These are phyloP conservation scores for Pogostemon cablin DNA, from an alignment of 257 asterid genomes.

Conservation along the genomic window DNA sequence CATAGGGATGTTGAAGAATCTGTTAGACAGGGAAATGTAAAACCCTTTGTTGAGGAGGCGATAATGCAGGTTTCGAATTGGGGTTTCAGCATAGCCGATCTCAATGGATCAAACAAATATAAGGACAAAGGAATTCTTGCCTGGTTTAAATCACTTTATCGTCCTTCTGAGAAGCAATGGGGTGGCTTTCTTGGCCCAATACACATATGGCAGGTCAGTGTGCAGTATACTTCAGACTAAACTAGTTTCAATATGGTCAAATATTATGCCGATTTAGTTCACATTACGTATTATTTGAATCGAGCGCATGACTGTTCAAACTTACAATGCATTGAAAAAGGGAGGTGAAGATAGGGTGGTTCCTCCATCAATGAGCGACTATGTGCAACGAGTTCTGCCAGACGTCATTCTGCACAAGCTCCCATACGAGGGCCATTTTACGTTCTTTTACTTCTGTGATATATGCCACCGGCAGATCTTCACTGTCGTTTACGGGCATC, in stretches of 20 bases:
- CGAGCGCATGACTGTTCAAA: neutral
- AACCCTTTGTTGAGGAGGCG: constrained; percentile 90
- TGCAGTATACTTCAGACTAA: neutral
- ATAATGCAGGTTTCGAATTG: constrained; percentile 79
- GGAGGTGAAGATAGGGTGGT: constrained; percentile 80
- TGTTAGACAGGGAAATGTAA: constrained; percentile 65
- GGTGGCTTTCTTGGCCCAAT: constrained; percentile 84
- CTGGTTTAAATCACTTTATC: constrained; percentile 71
- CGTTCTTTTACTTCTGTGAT: constrained; percentile 78
- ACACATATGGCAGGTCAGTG: constrained; percentile 97
- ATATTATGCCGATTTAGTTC: neutral
- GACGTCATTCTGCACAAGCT: constrained; percentile 84
- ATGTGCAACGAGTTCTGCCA: constrained; percentile 80
- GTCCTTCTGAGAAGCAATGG: constrained; percentile 55
- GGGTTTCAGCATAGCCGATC: constrained; percentile 88
- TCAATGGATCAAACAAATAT: constrained; percentile 54
- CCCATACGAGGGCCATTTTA: constrained; percentile 84
- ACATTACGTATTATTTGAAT: neutral
- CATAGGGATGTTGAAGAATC: constrained; percentile 92
- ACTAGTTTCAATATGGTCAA: neutral
- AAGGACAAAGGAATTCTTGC: constrained; percentile 57
- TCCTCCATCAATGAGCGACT: constrained; percentile 87
- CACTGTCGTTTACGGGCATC: constrained; percentile 62
- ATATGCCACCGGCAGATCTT: constrained; percentile 85
- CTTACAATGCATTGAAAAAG: constrained; percentile 38